Evolutionary conservation across 257 asterid species (phyloP), one percentile per base, ranked within the genome.

Genomic region (Solanum sitiens): DNA sequence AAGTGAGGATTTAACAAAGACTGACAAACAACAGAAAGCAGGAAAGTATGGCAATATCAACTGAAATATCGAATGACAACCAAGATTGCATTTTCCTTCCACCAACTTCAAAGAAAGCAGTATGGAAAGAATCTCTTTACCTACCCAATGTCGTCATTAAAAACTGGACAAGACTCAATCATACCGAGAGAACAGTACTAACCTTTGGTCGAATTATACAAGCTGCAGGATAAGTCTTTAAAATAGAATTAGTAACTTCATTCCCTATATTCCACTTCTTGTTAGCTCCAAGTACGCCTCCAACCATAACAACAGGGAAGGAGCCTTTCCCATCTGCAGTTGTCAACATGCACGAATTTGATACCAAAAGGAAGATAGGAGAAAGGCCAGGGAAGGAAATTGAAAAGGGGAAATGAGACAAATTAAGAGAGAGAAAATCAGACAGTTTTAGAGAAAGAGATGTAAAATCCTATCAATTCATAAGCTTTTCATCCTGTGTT

Each of bases 251-350:
- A 10, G 89, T 92, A 88, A 96, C 98, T 92, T 95, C 97, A 86
- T 85, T 88, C 75, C 98, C 99, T 16, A 96, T 91, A 90, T 96
- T 96, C 99, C 99, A 96, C 40, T 85, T 91, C 90, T 90, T 92
- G 91, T 96, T 94, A 80, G 96, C 96, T 91, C 93, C 98, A 71
- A 96, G 98, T 86, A 96, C 98, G 40, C 99, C 99, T 44, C 98
- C 99, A 82, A 96, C 98, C 95, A 96, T 90, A 88, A 96, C 98
- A 88, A 96, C 92, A 63, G 98, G 99, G 93, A 97, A 97, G 89
- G 93, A 88, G 88, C 86, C 93, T 25, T 85, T 94, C 86, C 94
- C 95, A 91, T 93, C 99, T 96, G 97, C 92, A 92, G 87, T 87
- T 63, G 71, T 79, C 83, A 87, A 65, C 56, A 76, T 61, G 86